Evolutionary conservation across 1,284 basidiomycete genomes (phyloP).

Genomic region (Ceratobasidium sp.): DNA sequence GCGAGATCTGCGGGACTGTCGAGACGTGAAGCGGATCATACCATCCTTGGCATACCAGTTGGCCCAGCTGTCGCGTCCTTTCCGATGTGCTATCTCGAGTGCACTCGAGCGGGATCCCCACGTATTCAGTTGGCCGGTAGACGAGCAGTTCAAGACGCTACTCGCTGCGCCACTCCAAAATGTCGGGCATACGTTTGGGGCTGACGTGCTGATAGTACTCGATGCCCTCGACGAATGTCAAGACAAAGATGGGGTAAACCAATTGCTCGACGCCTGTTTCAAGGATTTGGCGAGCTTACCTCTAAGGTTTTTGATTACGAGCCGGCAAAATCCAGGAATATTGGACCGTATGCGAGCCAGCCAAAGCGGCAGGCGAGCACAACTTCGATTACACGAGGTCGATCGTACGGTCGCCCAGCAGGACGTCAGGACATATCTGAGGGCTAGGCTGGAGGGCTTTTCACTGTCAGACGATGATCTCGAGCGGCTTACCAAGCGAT

Average conservation of each 20-base stretch:
- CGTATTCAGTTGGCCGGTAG: neutral
- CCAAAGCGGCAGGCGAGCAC: too few relatives aligned
- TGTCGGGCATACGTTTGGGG: neutral
- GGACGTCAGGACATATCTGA: slow-evolving; percentile 7
- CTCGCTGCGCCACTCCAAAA: neutral
- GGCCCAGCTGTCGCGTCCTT: too few relatives aligned
- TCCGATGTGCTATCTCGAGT: too few relatives aligned
- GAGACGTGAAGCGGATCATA: too few relatives aligned
- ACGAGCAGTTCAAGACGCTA: neutral
- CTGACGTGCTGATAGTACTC: neutral
- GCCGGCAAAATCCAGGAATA: neutral
- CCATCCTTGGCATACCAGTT: too few relatives aligned
- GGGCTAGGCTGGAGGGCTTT: neutral
- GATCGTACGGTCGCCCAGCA: neutral
- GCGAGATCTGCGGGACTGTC: neutral
- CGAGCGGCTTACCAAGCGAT: neutral
- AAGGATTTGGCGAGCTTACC: neutral
- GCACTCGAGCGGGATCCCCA: neutral
- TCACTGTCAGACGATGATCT: neutral
- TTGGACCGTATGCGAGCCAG: too few relatives aligned
- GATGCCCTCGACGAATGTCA: neutral
- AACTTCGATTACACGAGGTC: neutral
- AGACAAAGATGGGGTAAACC: neutral
- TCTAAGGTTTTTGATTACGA: neutral
- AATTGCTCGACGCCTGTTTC: neutral